Base-by-base conservation (phyloP, 148 eudicot genomes). In the Chenopodium formosanum region DNA sequence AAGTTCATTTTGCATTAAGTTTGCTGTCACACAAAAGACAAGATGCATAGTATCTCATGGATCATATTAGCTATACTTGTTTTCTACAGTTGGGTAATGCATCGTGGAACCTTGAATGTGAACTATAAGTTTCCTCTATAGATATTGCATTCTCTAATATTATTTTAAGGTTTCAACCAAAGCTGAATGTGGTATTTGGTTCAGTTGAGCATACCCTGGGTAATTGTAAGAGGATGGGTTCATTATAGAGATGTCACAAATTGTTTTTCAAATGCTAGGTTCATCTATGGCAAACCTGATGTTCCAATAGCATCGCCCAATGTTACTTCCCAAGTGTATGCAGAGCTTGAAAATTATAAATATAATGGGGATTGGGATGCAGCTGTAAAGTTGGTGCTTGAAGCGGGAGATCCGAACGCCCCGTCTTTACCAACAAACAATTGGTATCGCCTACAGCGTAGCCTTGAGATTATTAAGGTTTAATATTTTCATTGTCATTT, bases 241-340 rank as follows among this genome's bases (percentile, higher is more conserved):
- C 58, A 64, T 73, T 73, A 17, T 37, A 60, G 16, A 71, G 37
- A 72, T 78, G 9, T 84, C 76, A 7, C 23, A n/a, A n/a, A 40
- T 71, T 70, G 2, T 29, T 67, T 81, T 20, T 80, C 27, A 73
- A 80, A 34, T 85, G 50, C 77, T 72, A 95, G 99, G 99, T 95
- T 90, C 85, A 86, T 93, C 60, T 95, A 95, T 82, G 99, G 99
- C 81, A 95, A 93, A 82, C 99, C 99, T 79, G 93, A 91, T 92
- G 98, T 94, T 48, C 99, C 99, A 76, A 88, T 81, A 89, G 92
- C 99, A 56, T 91, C 97, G 79, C 86, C n/a, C n/a, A 92, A 92
- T 78, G 83, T 92, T 78, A 48, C 89, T 22, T 84, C 91, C 79
- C 89, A 91, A 85, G 99, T 91, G 72, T 70, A 83, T 75, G 82